A percentile compares a stretch with the other conserved stretches of the same genome.
phyloP scores from a whole-genome alignment of 306 rosid species.

The Sesbania bispinosa region DNA sequence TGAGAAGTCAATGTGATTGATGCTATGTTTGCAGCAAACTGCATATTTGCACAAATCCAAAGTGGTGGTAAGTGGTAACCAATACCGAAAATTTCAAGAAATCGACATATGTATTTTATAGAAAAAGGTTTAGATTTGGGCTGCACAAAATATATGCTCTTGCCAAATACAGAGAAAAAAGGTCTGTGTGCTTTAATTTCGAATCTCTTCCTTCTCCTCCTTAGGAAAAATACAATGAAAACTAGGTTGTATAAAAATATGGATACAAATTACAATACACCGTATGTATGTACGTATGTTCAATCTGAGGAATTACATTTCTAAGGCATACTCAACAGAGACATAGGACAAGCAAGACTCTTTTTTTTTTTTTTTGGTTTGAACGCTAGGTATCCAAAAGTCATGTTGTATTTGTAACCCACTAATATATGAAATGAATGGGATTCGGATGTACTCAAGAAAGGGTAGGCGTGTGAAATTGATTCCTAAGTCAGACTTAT shows the following conservation, averaged over 20 bases:
- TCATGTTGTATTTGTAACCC: too few species aligned
- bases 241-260: background rate
- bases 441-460: too few species aligned
- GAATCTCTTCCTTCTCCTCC: slow-evolving; percentile 12
- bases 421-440: too few species aligned
- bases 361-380: too few species aligned
- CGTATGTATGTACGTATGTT: too few species aligned
- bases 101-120: background rate
- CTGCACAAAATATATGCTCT: background rate
- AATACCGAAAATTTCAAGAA: slow-evolving; percentile 9
- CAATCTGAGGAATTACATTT: too few species aligned
- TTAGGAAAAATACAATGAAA: background rate
- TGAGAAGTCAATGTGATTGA: slow-evolving; percentile 9
- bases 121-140: background rate
- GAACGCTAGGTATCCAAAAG: too few species aligned
- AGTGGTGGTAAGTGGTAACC: background rate
- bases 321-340: too few species aligned
- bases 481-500: too few species aligned
- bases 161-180: background rate
- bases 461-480: too few species aligned
- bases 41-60: slow-evolving; percentile 17
- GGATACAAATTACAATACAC: too few species aligned
- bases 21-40: slow-evolving; percentile 21
- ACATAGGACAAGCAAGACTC: too few species aligned
- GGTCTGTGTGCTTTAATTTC: background rate